These are phyloP conservation scores for Chloromonas sp. DNA, from an alignment of 163 green algal genomes.

Conservation along the genomic window DNA sequence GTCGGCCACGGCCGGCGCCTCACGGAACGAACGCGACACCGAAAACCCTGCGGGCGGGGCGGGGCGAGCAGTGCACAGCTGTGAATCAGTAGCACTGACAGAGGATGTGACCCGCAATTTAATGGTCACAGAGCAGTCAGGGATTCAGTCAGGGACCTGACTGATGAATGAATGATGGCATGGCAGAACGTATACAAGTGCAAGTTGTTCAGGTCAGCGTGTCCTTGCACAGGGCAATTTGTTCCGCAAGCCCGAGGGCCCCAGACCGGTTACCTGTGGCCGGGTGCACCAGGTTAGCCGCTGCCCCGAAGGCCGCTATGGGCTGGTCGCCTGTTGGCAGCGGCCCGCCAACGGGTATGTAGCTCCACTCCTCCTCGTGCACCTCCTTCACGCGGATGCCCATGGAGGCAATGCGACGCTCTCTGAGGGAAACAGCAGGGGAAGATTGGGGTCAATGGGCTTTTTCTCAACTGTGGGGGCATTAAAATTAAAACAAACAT, in stretches of 20 bases:
- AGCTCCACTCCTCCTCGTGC: slow-evolving; percentile 95
- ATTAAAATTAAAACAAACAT: no score
- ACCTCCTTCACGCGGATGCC: slow-evolving; percentile 76
- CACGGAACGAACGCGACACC: slow-evolving; percentile 40
- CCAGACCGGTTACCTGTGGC: slow-evolving; percentile 11
- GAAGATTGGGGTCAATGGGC: no score
- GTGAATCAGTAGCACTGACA: neutral
- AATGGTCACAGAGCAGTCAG: no score
- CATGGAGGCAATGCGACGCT: slow-evolving; percentile 74
- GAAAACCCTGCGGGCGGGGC: slow-evolving; percentile 29
- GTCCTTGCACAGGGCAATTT: neutral
- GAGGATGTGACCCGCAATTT: no score
- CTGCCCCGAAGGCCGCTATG: slow-evolving; percentile 89
- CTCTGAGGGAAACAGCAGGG: neutral
- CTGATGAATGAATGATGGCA: no score
- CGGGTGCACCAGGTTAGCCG: slow-evolving; percentile 93
- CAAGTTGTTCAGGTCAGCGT: no score
- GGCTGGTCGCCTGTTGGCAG: slow-evolving; percentile 72
- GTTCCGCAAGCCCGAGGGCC: neutral
- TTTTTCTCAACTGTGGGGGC: no score
- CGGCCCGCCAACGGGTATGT: slow-evolving; percentile 94
- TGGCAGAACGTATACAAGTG: no score
- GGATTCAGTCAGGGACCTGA: no score
- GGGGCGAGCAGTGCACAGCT: neutral
- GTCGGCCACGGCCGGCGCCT: slow-evolving; percentile 66